These are phyloP conservation scores for Helicostylum pulchrum DNA, from an alignment of 192 early-diverging fungal species.

Conservation along the genomic window DNA sequence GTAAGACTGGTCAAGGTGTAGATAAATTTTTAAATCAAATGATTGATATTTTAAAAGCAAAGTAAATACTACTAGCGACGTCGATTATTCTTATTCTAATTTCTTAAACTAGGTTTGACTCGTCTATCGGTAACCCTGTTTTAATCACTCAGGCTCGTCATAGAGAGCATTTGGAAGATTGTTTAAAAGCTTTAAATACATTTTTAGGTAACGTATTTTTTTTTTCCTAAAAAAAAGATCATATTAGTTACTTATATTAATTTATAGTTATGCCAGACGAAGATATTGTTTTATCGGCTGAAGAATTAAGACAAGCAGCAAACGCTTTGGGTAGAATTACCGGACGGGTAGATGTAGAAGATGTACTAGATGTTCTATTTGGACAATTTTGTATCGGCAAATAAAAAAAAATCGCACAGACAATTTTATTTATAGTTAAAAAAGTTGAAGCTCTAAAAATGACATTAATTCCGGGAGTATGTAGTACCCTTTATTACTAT, in stretches of 20 bases:
- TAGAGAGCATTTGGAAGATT: slow-evolving; percentile 58
- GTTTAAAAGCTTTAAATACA: slow-evolving; percentile 43
- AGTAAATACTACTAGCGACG: slow-evolving; percentile 23
- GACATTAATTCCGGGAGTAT: too few species aligned
- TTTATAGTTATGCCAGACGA: slow-evolving; percentile 29
- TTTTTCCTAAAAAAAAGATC: not conserved
- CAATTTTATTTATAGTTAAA: too few species aligned
- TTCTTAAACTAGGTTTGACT: slow-evolving; percentile 14
- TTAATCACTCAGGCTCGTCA: slow-evolving; percentile 70
- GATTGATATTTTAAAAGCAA: slow-evolving; percentile 38
- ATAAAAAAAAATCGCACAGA: slow-evolving; percentile 20
- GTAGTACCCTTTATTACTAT: too few species aligned
- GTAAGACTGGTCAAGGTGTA: slow-evolving; percentile 48
- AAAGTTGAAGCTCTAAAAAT: too few species aligned
- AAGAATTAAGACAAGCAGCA: slow-evolving; percentile 65
- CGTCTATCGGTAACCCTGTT: slow-evolving; percentile 26
- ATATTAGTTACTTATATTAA: not conserved
- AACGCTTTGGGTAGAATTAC: slow-evolving; percentile 69
- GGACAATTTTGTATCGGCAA: slow-evolving; percentile 81
- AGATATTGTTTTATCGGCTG: slow-evolving; percentile 68
- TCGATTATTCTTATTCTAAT: not conserved
- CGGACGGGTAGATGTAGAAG: slow-evolving; percentile 67
- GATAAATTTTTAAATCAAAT: slow-evolving; percentile 42
- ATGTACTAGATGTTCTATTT: slow-evolving; percentile 72
- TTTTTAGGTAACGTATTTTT: slow-evolving; percentile 40